These are phyloP conservation scores for Xylariaceae sp. DNA, from an alignment of 2,329 filamentous ascomycete species.

Conservation along the genomic window DNA sequence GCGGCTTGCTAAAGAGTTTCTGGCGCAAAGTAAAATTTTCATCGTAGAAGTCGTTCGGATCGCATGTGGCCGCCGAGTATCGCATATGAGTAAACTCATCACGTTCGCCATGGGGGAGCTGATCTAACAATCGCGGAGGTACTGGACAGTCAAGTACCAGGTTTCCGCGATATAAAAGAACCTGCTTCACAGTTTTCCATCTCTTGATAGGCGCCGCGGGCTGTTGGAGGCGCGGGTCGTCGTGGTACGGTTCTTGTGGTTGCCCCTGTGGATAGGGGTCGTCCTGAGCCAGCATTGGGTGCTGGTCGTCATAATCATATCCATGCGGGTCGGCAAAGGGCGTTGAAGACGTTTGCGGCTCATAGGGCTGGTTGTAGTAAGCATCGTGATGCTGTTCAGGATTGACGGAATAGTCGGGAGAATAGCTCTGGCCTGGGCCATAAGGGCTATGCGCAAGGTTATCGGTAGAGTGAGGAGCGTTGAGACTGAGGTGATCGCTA, in stretches of 20 bases:
- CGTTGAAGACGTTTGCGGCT: conserved; percentile 62
- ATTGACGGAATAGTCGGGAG: conserved; percentile 72
- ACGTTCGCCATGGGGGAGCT: conserved; percentile 87
- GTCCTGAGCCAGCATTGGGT: conserved; percentile 74
- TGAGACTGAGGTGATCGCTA: conserved; percentile 77
- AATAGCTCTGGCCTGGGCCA: conserved; percentile 52
- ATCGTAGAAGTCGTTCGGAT: conserved; percentile 89
- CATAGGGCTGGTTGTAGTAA: conserved; percentile 83
- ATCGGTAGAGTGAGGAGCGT: conserved; percentile 70
- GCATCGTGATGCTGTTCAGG: conserved; percentile 86
- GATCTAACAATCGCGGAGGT: conserved; percentile 82
- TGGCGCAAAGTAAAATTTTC: conserved; percentile 92
- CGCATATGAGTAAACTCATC: conserved; percentile 95
- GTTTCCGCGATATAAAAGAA: conserved; percentile 95
- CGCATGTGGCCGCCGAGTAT: conserved; percentile 97
- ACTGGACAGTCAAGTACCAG: conserved; percentile 96
- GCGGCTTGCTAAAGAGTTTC: conserved; percentile 77
- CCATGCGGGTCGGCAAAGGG: conserved; percentile 64
- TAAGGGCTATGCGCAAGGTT: conserved; percentile 51
- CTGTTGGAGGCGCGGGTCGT: conserved; percentile 42
- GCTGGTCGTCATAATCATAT: conserved; percentile 71
- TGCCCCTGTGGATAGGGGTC: conserved; percentile 46
- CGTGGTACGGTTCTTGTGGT: conserved; percentile 47
- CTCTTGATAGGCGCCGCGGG: conserved; percentile 69
- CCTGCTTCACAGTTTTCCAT: conserved; percentile 99